These are phyloP conservation scores for Fraxinus xanthoxyloides DNA, from an alignment of 305 asterid species.

Conservation along the genomic window DNA sequence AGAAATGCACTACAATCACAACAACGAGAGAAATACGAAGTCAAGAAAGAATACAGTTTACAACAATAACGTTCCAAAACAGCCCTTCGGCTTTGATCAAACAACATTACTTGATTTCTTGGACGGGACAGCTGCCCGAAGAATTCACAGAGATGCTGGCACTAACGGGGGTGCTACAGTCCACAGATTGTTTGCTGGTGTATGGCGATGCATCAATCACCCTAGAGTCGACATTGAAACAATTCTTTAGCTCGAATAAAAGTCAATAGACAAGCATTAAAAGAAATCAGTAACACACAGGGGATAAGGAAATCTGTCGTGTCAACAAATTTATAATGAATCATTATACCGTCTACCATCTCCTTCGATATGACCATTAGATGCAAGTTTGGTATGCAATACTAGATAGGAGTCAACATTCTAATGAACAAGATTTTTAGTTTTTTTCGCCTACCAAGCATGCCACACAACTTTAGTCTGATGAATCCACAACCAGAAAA, in stretches of 20 bases:
- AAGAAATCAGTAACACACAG: background rate
- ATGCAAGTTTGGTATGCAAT: background rate
- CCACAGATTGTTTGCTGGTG: constrained; percentile 26
- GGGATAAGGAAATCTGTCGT: background rate
- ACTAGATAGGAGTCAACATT: background rate
- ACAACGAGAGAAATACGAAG: constrained; percentile 18
- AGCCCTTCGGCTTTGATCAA: constrained; percentile 14
- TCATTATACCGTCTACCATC: background rate
- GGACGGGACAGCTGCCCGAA: constrained; percentile 24
- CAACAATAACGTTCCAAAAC: background rate
- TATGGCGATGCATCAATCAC: constrained; percentile 39
- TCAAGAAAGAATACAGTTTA: background rate
- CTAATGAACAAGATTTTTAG: background rate
- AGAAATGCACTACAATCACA: constrained; percentile 28
- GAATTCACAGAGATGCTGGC: constrained; percentile 29
- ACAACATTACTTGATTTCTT: constrained; percentile 29
- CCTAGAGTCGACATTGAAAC: constrained; percentile 31
- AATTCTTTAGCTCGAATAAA: background rate
- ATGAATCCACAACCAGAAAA: background rate
- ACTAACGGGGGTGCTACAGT: constrained; percentile 23
- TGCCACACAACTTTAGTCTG: background rate
- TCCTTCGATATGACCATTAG: background rate
- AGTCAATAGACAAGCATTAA: background rate
- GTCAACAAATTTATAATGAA: background rate
- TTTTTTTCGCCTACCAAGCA: background rate